phyloP scores from a whole-genome alignment of 2,329 filamentous ascomycete species.

The Cryphonectria parasitica region DNA sequence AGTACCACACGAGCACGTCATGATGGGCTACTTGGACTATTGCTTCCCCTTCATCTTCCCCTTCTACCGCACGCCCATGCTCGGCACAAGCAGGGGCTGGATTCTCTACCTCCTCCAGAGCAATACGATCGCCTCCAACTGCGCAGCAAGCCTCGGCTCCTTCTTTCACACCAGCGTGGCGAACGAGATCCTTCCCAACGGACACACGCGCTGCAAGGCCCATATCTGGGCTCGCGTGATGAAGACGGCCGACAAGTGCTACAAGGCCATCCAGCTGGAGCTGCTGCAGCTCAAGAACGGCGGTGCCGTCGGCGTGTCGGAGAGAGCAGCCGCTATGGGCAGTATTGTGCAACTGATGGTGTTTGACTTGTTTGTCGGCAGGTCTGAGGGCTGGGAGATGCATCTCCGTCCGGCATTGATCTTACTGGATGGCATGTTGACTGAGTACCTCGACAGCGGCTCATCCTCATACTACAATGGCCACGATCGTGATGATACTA shows the following conservation, averaged over 20 bases:
- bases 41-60: conserved; percentile 34
- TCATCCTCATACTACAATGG: neutral
- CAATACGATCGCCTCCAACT: conserved; percentile 32
- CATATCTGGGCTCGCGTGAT: neutral
- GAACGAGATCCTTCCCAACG: neutral
- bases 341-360: conserved; percentile 48
- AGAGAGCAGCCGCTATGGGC: conserved; percentile 40
- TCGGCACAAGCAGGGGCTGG: conserved; percentile 31
- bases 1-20: neutral
- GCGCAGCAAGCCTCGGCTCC: conserved; percentile 32
- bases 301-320: conserved; percentile 28
- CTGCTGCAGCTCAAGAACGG: neutral
- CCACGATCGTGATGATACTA: neutral
- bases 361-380: conserved; percentile 43
- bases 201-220: neutral
- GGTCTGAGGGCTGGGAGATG: conserved; percentile 46
- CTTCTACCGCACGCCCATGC: conserved; percentile 31
- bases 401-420: conserved; percentile 39
- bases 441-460: neutral
- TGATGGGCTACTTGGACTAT: conserved; percentile 35
- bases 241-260: neutral
- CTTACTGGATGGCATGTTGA: neutral
- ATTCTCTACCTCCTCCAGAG: conserved; percentile 31
- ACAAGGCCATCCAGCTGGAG: neutral
- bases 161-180: conserved; percentile 30